phyloP scores from a whole-genome alignment of 345 rosid genomes.

The Eucalyptus melliodora region DNA sequence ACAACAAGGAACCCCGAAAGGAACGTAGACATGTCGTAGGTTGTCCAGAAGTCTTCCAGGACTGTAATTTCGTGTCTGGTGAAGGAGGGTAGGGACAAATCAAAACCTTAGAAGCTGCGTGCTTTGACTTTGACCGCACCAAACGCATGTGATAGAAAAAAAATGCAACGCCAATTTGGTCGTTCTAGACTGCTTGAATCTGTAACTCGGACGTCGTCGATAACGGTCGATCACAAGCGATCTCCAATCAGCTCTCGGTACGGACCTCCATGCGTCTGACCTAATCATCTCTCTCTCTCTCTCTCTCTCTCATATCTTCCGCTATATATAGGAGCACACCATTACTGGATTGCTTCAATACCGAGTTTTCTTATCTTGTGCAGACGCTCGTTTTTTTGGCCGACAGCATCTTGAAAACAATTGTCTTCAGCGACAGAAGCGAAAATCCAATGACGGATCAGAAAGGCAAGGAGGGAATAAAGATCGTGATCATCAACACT shows the following conservation, averaged over 20 bases:
- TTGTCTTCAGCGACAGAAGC: not conserved
- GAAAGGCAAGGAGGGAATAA: not conserved
- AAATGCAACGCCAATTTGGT: not conserved
- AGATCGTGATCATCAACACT: slow-evolving; percentile 35
- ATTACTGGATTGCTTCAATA: not conserved
- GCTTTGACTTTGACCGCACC: not conserved
- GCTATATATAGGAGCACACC: not conserved
- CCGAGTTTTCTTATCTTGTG: not conserved
- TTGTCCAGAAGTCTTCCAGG: not conserved
- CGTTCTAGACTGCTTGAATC: not conserved
- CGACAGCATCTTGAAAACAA: not conserved
- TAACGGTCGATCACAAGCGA: not conserved
- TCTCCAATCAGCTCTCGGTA: not conserved
- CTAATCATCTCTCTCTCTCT: not conserved
- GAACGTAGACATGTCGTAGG: not conserved
- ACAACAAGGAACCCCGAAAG: not conserved
- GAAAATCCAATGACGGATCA: not conserved
- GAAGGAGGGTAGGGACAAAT: not conserved
- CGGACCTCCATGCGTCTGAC: not conserved
- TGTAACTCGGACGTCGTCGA: not conserved
- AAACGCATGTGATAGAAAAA: not conserved
- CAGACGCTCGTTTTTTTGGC: not conserved
- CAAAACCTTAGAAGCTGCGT: not conserved
- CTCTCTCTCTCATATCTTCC: not conserved
- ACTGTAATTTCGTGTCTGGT: not conserved